Conservation (phyloP, 2,329 filamentous ascomycete genomes). For the Orbilia blumenaviensis region DNA sequence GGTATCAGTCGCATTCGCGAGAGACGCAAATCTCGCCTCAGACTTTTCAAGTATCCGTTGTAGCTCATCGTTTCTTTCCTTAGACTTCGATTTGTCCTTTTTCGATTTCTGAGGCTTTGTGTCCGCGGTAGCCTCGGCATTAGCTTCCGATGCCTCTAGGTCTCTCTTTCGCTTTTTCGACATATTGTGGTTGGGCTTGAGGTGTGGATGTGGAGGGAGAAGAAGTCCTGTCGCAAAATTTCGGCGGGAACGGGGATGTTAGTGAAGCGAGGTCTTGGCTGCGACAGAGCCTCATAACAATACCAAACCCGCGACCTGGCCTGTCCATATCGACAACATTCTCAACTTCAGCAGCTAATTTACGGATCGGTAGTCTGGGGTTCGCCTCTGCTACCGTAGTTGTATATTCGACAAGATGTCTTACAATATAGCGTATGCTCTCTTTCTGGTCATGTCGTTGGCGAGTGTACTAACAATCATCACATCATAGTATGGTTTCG, state of each 20-base stretch:
- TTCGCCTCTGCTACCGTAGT: slow-evolving; percentile 21
- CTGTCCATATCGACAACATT: neutral
- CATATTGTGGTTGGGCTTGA: slow-evolving; percentile 16
- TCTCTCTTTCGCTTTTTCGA: slow-evolving; percentile 54
- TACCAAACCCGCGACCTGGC: slow-evolving; percentile 3
- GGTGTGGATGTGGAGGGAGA: neutral
- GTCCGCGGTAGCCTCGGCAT: neutral
- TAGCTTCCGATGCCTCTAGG: neutral
- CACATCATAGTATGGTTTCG: slow-evolving; percentile 79
- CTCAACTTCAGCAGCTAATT: neutral
- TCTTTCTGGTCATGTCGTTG: neutral
- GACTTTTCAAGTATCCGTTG: neutral
- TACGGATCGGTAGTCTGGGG: slow-evolving; percentile 6
- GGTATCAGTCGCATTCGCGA: neutral
- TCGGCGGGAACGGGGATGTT: neutral
- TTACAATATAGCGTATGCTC: slow-evolving; percentile 74
- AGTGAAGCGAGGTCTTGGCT: slow-evolving; percentile 32
- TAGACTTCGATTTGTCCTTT: slow-evolving; percentile 11
- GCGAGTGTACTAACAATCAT: slow-evolving; percentile 30
- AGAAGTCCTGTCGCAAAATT: slow-evolving; percentile 42
- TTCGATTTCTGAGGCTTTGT: neutral
- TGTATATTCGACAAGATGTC: slow-evolving; percentile 64
- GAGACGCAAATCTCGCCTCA: slow-evolving; percentile 20
- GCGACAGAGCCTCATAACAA: slow-evolving; percentile 30
- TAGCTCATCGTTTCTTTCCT: slow-evolving; percentile 10